phyloP scores from a whole-genome alignment of 140 eudicot species.

The Artemisia princeps region DNA sequence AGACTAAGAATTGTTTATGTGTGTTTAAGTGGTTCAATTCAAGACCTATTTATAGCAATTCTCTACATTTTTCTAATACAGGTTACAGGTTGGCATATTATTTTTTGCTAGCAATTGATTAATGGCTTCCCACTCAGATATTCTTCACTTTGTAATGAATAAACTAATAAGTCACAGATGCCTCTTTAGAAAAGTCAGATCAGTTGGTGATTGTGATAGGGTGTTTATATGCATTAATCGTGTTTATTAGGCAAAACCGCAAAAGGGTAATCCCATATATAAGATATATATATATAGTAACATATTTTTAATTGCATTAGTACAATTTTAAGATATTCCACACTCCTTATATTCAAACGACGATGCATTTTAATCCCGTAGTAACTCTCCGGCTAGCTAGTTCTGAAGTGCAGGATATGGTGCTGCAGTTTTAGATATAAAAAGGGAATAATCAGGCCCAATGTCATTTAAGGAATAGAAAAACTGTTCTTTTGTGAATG shows the following conservation, averaged over 20 bases:
- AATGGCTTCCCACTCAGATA: background rate
- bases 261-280: background rate
- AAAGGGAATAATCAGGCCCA: too few species aligned
- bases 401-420: too few species aligned
- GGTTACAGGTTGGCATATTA: constrained; percentile 17
- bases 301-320: too few species aligned
- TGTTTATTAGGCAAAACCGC: background rate
- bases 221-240: constrained; percentile 1
- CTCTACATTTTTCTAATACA: background rate
- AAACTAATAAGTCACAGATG: background rate
- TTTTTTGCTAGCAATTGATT: background rate
- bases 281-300: too few species aligned
- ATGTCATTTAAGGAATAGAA: too few species aligned
- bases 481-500: too few species aligned
- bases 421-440: too few species aligned
- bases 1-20: constrained; percentile 4
- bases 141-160: background rate
- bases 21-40: constrained; percentile 1
- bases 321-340: too few species aligned
- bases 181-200: constrained; percentile 5
- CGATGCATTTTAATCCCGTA: too few species aligned
- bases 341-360: too few species aligned
- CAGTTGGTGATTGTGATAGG: background rate
- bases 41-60: constrained; percentile 20
- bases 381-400: too few species aligned